Percentiles rank a stretch among this genome's conserved stretches.
These are phyloP conservation scores for Phytophthora citricola DNA, from an alignment of 352 stramenopile species.

Conservation along the genomic window DNA sequence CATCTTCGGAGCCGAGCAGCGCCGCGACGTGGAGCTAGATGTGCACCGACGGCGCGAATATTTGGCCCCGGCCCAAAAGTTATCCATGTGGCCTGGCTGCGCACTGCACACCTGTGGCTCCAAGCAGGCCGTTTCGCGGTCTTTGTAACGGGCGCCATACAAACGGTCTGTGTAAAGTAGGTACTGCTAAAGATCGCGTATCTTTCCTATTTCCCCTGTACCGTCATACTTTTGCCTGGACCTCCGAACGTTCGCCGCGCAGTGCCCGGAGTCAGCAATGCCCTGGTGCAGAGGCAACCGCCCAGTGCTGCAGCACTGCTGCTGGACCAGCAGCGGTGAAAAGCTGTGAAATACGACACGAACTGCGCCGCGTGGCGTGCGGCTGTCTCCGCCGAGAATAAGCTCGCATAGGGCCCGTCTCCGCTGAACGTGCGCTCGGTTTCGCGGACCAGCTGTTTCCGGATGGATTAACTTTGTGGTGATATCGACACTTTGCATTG, in stretches of 20 bases:
- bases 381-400: constrained; percentile 9
- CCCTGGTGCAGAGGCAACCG: too few species aligned
- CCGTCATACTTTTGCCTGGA: constrained; percentile 15
- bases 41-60: constrained; percentile 22
- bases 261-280: constrained; percentile 15
- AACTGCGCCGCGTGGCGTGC: constrained; percentile 1
- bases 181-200: constrained; percentile 31
- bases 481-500: constrained; percentile 12
- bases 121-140: constrained; percentile 10
- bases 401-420: constrained; percentile 17
- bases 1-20: constrained; percentile 6
- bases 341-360: background rate
- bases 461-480: background rate
- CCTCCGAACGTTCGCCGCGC: constrained; percentile 28
- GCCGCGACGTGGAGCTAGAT: constrained; percentile 2
- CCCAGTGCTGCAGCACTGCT: background rate
- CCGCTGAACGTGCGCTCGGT: constrained; percentile 13
- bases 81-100: constrained; percentile 25
- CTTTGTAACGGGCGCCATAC: constrained; percentile 24
- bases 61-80: constrained; percentile 19
- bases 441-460: constrained; percentile 29
- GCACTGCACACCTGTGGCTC: constrained; percentile 9
- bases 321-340: background rate
- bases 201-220: constrained; percentile 14
- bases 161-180: constrained; percentile 19